These are phyloP conservation scores for Solanum pennellii DNA, from an alignment of 257 asterid species.

Conservation along the genomic window DNA sequence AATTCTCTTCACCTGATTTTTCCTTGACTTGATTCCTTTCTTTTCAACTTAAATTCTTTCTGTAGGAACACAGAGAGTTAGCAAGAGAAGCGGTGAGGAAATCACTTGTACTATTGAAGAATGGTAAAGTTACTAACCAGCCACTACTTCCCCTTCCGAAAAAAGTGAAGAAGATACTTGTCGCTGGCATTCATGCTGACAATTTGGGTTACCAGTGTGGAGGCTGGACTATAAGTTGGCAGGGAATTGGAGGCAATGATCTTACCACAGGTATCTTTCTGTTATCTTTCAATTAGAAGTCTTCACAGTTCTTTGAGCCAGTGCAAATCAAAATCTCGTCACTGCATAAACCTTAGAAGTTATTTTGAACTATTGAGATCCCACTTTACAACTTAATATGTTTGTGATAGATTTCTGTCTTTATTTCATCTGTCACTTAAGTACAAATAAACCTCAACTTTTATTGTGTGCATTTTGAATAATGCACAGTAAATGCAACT, in stretches of 20 bases:
- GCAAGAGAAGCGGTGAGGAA: constrained; percentile 23
- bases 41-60: neutral
- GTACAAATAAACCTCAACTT: neutral
- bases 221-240: constrained; percentile 7
- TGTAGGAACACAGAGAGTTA: constrained; percentile 9
- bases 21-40: neutral
- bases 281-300: neutral
- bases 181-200: constrained; percentile 15
- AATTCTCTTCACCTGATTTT: neutral
- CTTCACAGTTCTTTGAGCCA: neutral
- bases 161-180: constrained; percentile 2
- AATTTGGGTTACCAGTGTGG: constrained; percentile 8
- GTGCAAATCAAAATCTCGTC: neutral
- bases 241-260: constrained; percentile 1
- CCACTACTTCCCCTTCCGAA: constrained; percentile 12
- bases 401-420: neutral
- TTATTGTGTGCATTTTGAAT: neutral
- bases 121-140: neutral
- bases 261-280: neutral
- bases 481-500: neutral
- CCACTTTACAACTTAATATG: neutral
- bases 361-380: neutral
- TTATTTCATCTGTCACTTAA: neutral
- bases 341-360: neutral
- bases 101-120: constrained; percentile 15